These are phyloP conservation scores for Leptographium procerum DNA, from an alignment of 2,329 filamentous ascomycete genomes.

Conservation along the genomic window DNA sequence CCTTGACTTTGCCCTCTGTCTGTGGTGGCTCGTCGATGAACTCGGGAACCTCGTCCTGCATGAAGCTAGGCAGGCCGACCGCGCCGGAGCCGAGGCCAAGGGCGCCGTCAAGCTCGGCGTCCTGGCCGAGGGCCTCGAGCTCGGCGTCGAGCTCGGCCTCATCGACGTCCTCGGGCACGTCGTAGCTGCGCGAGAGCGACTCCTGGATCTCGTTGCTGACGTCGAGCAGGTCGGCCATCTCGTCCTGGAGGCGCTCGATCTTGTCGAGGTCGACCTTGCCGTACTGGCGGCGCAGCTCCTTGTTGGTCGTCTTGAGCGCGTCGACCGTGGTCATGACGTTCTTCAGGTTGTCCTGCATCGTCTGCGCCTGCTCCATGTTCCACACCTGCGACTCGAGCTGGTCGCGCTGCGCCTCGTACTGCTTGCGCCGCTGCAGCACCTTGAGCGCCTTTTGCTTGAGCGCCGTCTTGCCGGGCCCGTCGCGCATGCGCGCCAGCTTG, in stretches of 20 bases:
- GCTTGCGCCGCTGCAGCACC: slow-evolving; percentile 82
- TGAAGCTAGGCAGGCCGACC: slow-evolving; percentile 64
- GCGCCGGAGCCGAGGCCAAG: slow-evolving; percentile 34
- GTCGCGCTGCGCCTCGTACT: slow-evolving; percentile 88
- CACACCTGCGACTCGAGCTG: slow-evolving; percentile 89
- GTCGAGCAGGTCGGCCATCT: slow-evolving; percentile 97
- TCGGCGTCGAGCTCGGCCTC: slow-evolving; percentile 95
- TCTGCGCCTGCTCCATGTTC: slow-evolving; percentile 98
- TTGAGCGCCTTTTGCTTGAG: slow-evolving; percentile 93
- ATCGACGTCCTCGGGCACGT: slow-evolving; percentile 92
- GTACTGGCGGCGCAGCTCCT: slow-evolving; percentile 85
- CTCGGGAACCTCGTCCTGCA: slow-evolving; percentile 80
- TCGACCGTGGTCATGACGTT: slow-evolving; percentile 98
- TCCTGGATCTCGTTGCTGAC: slow-evolving; percentile 98
- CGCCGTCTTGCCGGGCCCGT: slow-evolving; percentile 84
- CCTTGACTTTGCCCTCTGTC: slow-evolving; percentile 13
- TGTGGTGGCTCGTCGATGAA: slow-evolving; percentile 85
- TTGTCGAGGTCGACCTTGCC: slow-evolving; percentile 96
- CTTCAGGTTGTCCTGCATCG: slow-evolving; percentile 97
- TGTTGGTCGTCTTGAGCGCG: slow-evolving; percentile 93
- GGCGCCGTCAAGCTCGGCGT: slow-evolving; percentile 70
- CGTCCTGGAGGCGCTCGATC: slow-evolving; percentile 95
- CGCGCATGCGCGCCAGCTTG: slow-evolving; percentile 84
- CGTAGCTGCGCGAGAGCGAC: slow-evolving; percentile 80
- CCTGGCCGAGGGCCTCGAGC: slow-evolving; percentile 84